phyloP scores from a whole-genome alignment of 306 rosid genomes.

The Prunus persica region DNA sequence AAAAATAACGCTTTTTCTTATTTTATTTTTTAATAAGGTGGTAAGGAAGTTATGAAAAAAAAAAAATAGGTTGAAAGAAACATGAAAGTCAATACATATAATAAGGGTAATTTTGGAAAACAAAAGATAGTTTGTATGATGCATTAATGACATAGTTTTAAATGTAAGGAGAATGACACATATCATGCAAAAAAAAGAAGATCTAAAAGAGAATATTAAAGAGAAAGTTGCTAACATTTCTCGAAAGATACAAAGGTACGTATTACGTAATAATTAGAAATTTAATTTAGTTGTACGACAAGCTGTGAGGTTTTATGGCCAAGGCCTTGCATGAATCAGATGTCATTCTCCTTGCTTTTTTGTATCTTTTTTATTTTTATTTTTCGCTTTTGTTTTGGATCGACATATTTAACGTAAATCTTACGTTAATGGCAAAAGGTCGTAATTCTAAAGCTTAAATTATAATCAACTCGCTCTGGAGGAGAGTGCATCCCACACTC shows the following conservation, averaged over 20 bases:
- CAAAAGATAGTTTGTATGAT: too few species aligned
- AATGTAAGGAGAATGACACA: too few species aligned
- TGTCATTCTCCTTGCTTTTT: not conserved
- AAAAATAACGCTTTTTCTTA: too few species aligned
- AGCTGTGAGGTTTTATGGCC: not conserved
- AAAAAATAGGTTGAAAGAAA: too few species aligned
- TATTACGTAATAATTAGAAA: not conserved
- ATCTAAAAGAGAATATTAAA: too few species aligned
- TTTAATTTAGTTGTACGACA: not conserved
- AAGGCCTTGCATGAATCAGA: not conserved
- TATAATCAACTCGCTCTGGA: constrained; percentile 3
- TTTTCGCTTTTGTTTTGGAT: not conserved
- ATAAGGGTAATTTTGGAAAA: too few species aligned
- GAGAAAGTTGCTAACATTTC: rapidly evolving
- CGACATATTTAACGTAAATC: constrained; percentile 25
- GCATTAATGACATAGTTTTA: too few species aligned
- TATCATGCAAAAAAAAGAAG: too few species aligned
- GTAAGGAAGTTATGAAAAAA: too few species aligned
- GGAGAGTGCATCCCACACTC: not conserved
- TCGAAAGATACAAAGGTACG: not conserved
- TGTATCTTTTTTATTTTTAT: not conserved
- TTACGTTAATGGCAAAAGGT: constrained; percentile 25
- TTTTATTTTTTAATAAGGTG: too few species aligned
- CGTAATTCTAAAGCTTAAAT: not conserved
- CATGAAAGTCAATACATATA: too few species aligned